Evolutionary conservation across 345 rosid species (phyloP).

Genomic region (Pugionium cornutum): DNA sequence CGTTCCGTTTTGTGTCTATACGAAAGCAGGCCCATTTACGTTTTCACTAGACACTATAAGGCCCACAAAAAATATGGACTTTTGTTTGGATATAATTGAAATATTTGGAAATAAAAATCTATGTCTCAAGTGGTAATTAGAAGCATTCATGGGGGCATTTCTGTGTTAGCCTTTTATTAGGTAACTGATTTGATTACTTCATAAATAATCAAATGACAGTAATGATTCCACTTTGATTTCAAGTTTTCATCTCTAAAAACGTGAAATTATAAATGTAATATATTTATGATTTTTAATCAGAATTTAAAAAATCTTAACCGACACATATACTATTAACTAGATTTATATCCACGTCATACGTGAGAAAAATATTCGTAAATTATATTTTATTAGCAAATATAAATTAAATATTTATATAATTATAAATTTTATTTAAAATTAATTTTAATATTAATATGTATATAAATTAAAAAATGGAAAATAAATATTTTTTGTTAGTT

Average conservation of each 20-base stretch:
- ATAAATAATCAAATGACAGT: slow-evolving; percentile 12
- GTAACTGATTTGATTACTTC: slow-evolving; percentile 18
- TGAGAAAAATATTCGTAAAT: too few relatives aligned
- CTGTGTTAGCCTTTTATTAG: background rate
- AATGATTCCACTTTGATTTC: slow-evolving; percentile 17
- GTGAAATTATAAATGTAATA: background rate
- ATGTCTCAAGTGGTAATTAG: background rate
- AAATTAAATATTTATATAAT: too few relatives aligned
- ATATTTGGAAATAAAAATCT: too few relatives aligned
- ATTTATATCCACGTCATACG: too few relatives aligned
- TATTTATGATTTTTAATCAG: background rate
- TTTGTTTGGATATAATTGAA: background rate
- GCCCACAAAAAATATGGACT: background rate
- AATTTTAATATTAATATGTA: too few relatives aligned
- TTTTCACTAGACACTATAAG: background rate
- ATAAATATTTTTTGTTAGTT: too few relatives aligned
- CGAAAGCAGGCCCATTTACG: slow-evolving; percentile 6
- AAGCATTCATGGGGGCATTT: slow-evolving; percentile 13
- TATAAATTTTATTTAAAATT: too few relatives aligned
- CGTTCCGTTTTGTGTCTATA: slow-evolving; percentile 5
- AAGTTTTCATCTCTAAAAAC: background rate
- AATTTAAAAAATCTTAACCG: background rate
- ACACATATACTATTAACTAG: background rate
- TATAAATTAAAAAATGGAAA: too few relatives aligned
- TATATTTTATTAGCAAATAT: too few relatives aligned